A percentile compares a stretch with the other conserved stretches of the same genome.
Evolutionary conservation across 805 yeast species (phyloP).

Genomic region (Starmera amethionina): DNA sequence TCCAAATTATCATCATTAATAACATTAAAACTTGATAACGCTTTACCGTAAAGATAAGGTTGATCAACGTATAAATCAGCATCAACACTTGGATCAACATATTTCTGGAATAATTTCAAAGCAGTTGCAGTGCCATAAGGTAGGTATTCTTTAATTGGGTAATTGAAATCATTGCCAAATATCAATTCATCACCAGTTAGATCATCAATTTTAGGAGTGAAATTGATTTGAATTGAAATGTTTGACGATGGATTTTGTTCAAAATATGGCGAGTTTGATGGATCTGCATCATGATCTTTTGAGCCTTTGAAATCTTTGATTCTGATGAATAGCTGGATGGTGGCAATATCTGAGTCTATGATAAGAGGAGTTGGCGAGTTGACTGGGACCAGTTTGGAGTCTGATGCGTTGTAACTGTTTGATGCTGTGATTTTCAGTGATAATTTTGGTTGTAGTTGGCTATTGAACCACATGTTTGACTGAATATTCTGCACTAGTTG

Average conservation of each 20-base stretch:
- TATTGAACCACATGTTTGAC: constrained; percentile 1
- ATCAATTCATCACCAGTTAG: constrained; percentile 43
- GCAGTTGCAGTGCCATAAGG: constrained; percentile 51
- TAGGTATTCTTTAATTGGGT: constrained; percentile 46
- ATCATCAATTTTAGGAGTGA: constrained; percentile 29
- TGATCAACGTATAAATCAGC: constrained; percentile 52
- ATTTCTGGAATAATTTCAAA: constrained; percentile 42
- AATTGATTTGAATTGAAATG: constrained; percentile 27
- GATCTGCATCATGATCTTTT: constrained; percentile 24
- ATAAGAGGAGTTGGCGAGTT: constrained; percentile 29
- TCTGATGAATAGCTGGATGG: constrained; percentile 29
- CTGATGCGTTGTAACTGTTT: constrained; percentile 1
- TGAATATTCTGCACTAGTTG: no score
- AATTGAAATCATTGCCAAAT: constrained; percentile 62
- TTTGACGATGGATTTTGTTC: constrained; percentile 17
- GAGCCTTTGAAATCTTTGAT: constrained; percentile 40
- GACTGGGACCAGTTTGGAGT: constrained; percentile 29
- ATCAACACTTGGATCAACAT: constrained; percentile 53
- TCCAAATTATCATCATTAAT: constrained; percentile 22
- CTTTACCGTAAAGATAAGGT: constrained; percentile 57
- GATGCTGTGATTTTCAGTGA: constrained; percentile 7
- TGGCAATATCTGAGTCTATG: constrained; percentile 29
- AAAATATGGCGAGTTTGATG: constrained; percentile 8
- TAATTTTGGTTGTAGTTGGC: background rate
- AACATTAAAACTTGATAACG: constrained; percentile 45